These are phyloP conservation scores for Dorcoceras hygrometricum DNA, from an alignment of 257 asterid species.

Conservation along the genomic window DNA sequence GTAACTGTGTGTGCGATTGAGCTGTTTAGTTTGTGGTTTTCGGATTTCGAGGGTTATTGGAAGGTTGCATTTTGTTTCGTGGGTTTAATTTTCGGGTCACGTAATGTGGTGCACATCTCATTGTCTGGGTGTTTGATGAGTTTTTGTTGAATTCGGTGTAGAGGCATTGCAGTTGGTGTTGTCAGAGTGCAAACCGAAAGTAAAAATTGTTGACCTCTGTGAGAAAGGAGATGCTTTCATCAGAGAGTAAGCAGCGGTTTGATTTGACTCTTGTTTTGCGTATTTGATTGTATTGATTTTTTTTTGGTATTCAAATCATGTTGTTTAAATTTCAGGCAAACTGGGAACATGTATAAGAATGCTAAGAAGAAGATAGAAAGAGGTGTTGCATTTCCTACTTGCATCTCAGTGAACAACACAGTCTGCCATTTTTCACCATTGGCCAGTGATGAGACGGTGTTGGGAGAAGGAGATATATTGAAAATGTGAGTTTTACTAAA, in stretches of 20 bases:
- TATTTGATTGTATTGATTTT: neutral
- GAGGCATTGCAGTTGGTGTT: constrained; percentile 88
- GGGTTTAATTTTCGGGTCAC: neutral
- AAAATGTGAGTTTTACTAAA: constrained; percentile 62
- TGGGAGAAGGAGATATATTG: constrained; percentile 72
- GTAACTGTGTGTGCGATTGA: neutral
- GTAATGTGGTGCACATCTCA: neutral
- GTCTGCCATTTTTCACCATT: constrained; percentile 89
- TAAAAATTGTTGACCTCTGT: constrained; percentile 77
- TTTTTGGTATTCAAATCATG: neutral
- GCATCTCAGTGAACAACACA: constrained; percentile 76
- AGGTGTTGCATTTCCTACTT: constrained; percentile 95
- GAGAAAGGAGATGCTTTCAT: constrained; percentile 80
- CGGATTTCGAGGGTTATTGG: neutral
- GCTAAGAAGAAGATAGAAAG: constrained; percentile 89
- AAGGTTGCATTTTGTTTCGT: constrained; percentile 1
- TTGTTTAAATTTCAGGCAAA: constrained; percentile 46
- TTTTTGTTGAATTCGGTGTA: constrained; percentile 33
- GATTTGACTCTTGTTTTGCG: neutral
- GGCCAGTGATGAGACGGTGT: constrained; percentile 63
- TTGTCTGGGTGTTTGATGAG: constrained; percentile 12
- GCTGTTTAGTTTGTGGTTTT: neutral
- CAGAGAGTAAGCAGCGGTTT: constrained; percentile 51
- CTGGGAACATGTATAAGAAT: constrained; percentile 91
- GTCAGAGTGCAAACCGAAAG: constrained; percentile 73